Conservation (phyloP, 306 rosid genomes). For the Rubus parviflorus region DNA sequence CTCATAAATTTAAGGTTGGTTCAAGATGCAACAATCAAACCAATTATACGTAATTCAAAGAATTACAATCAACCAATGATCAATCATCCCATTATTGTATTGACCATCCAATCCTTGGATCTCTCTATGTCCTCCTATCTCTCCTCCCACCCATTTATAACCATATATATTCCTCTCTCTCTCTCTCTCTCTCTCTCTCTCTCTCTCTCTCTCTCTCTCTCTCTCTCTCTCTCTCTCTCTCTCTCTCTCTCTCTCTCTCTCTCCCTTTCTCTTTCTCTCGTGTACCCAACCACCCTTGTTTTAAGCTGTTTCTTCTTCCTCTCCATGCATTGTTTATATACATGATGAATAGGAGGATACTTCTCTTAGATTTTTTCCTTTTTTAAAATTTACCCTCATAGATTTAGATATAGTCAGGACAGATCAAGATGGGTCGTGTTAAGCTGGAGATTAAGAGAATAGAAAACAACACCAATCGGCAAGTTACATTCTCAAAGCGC, state of each 20-base stretch:
- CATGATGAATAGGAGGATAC: slow-evolving; percentile 13
- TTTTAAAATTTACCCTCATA: slow-evolving; percentile 3
- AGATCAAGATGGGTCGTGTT: slow-evolving; percentile 71
- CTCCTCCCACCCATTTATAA: slow-evolving; percentile 54
- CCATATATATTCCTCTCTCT: too few species aligned
- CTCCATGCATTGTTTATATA: slow-evolving; percentile 27
- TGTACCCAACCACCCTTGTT: slow-evolving; percentile 48
- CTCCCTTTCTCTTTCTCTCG: slow-evolving; percentile 44
- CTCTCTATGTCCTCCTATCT: slow-evolving; percentile 47
- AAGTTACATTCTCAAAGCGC: slow-evolving; percentile 82
- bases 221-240: too few species aligned
- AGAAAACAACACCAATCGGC: slow-evolving; percentile 71
- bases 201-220: too few species aligned
- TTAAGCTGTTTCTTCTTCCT: slow-evolving; percentile 43
- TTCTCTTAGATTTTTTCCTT: slow-evolving; percentile 3
- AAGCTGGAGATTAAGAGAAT: slow-evolving; percentile 83
- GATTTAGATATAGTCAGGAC: slow-evolving; percentile 4
- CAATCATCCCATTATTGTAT: not conserved
- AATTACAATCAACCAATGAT: not conserved
- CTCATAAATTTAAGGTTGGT: not conserved
- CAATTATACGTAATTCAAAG: slow-evolving; percentile 6
- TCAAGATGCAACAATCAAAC: not conserved
- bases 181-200: too few species aligned
- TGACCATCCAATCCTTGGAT: slow-evolving; percentile 34
- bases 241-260: slow-evolving; percentile 35